phyloP scores from a whole-genome alignment of 106 monocot genomes.

The Dendrobium officinale region DNA sequence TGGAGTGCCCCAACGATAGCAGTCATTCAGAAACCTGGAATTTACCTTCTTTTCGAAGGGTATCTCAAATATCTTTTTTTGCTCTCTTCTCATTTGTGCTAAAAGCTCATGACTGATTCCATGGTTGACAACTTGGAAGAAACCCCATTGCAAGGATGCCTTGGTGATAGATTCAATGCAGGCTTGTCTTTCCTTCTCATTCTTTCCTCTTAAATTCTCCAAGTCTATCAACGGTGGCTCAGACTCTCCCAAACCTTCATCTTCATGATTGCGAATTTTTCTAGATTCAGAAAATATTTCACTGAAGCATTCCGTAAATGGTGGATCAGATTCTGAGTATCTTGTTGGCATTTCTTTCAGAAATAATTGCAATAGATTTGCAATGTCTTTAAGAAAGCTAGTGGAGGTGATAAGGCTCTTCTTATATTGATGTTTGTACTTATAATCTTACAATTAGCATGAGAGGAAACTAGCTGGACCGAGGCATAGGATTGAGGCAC shows the following conservation, averaged over 20 bases:
- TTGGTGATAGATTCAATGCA: conserved; percentile 7
- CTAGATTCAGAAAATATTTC: no score
- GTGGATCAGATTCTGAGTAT: no score
- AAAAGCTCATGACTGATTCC: conserved; percentile 53
- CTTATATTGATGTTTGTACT: no score
- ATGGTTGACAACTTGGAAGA: conserved; percentile 77
- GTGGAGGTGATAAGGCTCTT: no score
- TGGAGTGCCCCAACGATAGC: conserved; percentile 78
- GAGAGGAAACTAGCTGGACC: no score
- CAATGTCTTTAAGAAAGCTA: no score
- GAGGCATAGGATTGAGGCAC: no score
- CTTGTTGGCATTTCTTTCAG: no score
- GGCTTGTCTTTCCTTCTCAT: background rate
- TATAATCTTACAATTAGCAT: no score
- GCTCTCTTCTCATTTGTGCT: conserved; percentile 53
- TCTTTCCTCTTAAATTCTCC: background rate
- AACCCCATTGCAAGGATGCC: conserved; percentile 47
- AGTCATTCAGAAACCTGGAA: conserved; percentile 39
- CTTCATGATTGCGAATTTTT: no score
- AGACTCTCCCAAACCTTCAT: conserved; percentile 5
- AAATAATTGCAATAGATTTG: no score
- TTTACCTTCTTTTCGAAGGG: conserved; percentile 58
- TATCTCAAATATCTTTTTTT: conserved; percentile 43
- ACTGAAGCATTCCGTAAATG: no score
- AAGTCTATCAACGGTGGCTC: conserved; percentile 13